Base-by-base conservation (phyloP, 805 yeast genomes). In the Blastobotrys attinorum region DNA sequence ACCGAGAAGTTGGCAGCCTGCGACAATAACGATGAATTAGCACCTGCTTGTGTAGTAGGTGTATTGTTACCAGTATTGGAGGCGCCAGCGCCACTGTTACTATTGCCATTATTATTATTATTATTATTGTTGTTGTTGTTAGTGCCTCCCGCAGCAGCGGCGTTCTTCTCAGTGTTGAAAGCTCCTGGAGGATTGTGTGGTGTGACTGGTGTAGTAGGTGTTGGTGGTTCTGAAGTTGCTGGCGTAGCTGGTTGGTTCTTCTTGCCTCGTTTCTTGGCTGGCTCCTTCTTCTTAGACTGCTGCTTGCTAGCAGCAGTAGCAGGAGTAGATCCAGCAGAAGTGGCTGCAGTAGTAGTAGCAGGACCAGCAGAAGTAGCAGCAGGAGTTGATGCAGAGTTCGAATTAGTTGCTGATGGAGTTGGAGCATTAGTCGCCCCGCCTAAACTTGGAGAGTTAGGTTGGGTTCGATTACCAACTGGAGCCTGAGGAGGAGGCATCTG, bases 131-230 rank as follows among this genome's bases (percentile, higher is more conserved):
- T 25, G 11, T 25, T 25, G 31, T 25, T 13, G 31, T 25, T 25
- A 4, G 44, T 22, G 22, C 32, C 18, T 18, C 17, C 6, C 31
- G 27, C 40, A 20, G 36, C 23, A 23, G 18, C 22, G 31, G 39
- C 27, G 41, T 40, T 38, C 21, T 39, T 27, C 31, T 44, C 43
- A 11, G 34, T 13, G n/a, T 42, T 40, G 38, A 49, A 47, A 10
- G 53, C 44, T 8, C 44, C 47, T 2, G 33, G 59, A 51, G 55
- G 60, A 53, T 48, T 60, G 59, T 37, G 67, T 47, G 67, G 70
- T 0, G 70, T 65, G 18, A 61, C 46, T 22, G 71, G 71, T 1
- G 70, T 66, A 1, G 70, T 65, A 43, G 71, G 71, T 4, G 70
- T 66, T 23, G 67, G 70, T 6, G 70, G 69, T 36, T 66, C 71